phyloP scores from a whole-genome alignment of 73 alveolate species.

The Tetrahymena borealis region DNA sequence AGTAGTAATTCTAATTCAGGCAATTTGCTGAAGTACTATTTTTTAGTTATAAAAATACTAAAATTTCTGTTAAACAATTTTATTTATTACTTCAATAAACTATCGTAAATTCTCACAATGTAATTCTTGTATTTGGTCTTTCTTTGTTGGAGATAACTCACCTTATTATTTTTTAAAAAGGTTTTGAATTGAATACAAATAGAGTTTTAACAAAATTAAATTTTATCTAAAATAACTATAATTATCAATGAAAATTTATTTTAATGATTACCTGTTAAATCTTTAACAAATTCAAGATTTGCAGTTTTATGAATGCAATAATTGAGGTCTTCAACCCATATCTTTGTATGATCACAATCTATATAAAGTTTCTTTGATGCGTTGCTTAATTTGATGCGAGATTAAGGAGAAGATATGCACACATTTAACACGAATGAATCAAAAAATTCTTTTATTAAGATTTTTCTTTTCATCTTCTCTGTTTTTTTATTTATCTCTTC shows the following conservation, averaged over 20 bases:
- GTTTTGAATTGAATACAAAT: not conserved
- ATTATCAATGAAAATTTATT: not conserved
- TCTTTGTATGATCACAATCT: slow-evolving; percentile 7
- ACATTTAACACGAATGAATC: not conserved
- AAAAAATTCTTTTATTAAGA: not conserved
- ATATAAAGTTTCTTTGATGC: not conserved
- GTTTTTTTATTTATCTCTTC: not conserved
- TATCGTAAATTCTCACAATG: not conserved
- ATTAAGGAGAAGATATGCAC: not conserved
- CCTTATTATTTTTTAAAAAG: not conserved
- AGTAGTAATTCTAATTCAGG: not conserved
- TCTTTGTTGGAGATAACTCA: not conserved
- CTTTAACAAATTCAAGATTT: slow-evolving; percentile 23
- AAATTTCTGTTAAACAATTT: not conserved
- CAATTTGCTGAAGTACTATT: not conserved
- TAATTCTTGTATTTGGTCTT: not conserved
- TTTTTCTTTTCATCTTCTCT: not conserved
- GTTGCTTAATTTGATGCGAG: not conserved
- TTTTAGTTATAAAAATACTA: not conserved
- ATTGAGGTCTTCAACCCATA: slow-evolving; percentile 17
- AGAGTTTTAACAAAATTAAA: not conserved
- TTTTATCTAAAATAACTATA: not conserved
- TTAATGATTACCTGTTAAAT: not conserved
- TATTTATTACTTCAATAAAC: not conserved
- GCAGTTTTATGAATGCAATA: slow-evolving; percentile 43